A percentile compares a stretch with the other conserved stretches of the same genome.
These are phyloP conservation scores for Mortierella sp. DNA, from an alignment of 371 early-diverging fungal genomes.

Conservation along the genomic window DNA sequence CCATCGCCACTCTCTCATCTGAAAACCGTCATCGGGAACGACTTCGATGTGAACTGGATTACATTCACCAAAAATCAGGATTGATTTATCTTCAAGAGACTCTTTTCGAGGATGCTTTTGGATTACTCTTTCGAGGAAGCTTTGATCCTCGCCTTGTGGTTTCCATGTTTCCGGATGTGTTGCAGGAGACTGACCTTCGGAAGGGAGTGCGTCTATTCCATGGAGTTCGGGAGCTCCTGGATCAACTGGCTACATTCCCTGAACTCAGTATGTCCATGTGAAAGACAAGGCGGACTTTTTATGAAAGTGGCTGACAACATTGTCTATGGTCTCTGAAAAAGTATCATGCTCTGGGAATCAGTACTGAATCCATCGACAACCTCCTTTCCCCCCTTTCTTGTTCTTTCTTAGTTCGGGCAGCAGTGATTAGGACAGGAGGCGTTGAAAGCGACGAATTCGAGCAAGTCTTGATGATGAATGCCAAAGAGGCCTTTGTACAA, in stretches of 20 bases:
- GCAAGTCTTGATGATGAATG: slow-evolving; percentile 63
- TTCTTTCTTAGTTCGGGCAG: slow-evolving; percentile 8
- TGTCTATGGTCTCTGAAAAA: background rate
- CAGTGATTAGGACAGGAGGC: slow-evolving; percentile 18
- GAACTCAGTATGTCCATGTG: slow-evolving; percentile 69
- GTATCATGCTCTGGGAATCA: background rate
- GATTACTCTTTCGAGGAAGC: slow-evolving; percentile 68
- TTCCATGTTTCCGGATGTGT: slow-evolving; percentile 66
- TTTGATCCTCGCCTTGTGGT: slow-evolving; percentile 73
- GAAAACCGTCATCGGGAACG: slow-evolving; percentile 62
- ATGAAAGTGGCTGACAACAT: no score
- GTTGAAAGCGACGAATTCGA: slow-evolving; percentile 51
- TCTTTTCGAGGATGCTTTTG: slow-evolving; percentile 76
- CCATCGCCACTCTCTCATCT: slow-evolving; percentile 55
- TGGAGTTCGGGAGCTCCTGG: slow-evolving; percentile 54
- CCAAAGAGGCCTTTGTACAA: slow-evolving; percentile 63
- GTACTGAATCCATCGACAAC: no score
- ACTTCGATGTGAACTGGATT: slow-evolving; percentile 61
- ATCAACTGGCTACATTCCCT: slow-evolving; percentile 59
- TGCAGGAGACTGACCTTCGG: slow-evolving; percentile 43
- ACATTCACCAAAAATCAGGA: slow-evolving; percentile 76
- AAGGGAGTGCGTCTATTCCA: slow-evolving; percentile 55
- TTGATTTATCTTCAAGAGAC: slow-evolving; percentile 71
- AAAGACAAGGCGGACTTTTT: no score
- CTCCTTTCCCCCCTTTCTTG: slow-evolving; percentile 11